Percentiles rank a stretch among this genome's conserved stretches.
Evolutionary conservation across 164 flowering plant genomes (phyloP).

Genomic region (Macadamia integrifolia): DNA sequence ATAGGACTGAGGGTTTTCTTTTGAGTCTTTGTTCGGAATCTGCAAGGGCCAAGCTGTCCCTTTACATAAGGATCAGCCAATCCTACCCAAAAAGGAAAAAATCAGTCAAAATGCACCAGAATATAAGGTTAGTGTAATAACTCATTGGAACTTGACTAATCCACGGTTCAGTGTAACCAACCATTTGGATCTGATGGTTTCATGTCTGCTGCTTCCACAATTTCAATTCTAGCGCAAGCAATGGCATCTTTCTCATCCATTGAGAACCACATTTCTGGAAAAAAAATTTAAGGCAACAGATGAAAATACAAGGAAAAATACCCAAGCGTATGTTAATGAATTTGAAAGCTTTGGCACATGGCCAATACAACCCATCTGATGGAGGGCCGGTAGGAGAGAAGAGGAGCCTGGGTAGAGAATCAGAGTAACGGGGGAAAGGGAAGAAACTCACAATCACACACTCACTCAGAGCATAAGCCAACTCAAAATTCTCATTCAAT

Average conservation of each 20-base stretch:
- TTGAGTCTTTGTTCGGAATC: conserved; percentile 68
- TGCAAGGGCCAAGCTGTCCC: conserved; percentile 74
- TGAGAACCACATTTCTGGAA: conserved; percentile 63
- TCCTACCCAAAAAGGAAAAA: conserved; percentile 44
- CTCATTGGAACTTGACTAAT: not conserved
- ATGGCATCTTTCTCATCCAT: conserved; percentile 73
- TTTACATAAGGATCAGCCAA: conserved; percentile 97
- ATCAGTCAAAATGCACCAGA: conserved; percentile 5
- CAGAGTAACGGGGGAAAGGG: no score
- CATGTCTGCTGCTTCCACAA: conserved; percentile 82
- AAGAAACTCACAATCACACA: no score
- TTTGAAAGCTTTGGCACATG: no score
- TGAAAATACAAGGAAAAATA: not conserved
- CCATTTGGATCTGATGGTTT: conserved; percentile 95
- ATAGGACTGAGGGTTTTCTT: conserved; percentile 78
- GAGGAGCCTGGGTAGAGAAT: no score
- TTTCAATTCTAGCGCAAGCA: conserved; percentile 73
- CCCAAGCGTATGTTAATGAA: no score
- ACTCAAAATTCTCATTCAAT: no score
- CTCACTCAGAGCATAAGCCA: no score
- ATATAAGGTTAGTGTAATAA: not conserved
- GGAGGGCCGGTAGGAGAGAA: no score
- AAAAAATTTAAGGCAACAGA: not conserved
- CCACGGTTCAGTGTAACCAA: conserved; percentile 17
- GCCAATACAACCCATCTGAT: no score